phyloP scores from a whole-genome alignment of 1,284 basidiomycete species.

The Leccinum griseonigrum region DNA sequence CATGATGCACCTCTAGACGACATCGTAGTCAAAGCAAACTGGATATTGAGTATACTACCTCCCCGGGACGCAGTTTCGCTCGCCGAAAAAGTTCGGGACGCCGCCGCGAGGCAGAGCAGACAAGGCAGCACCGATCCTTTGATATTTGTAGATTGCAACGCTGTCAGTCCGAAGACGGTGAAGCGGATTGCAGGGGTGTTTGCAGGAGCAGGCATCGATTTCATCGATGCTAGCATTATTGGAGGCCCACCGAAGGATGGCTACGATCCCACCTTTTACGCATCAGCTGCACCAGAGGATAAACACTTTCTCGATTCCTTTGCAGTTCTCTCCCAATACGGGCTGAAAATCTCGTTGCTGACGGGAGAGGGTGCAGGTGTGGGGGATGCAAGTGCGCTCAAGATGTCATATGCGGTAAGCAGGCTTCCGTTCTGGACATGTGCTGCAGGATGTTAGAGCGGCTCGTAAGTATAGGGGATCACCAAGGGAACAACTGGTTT shows the following conservation, averaged over 20 bases:
- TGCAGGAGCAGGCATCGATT: slow-evolving; percentile 37
- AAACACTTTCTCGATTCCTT: slow-evolving; percentile 42
- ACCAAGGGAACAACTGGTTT: slow-evolving; percentile 54
- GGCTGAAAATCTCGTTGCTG: slow-evolving; percentile 46
- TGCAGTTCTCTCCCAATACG: slow-evolving; percentile 39
- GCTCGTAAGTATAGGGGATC: slow-evolving; percentile 42
- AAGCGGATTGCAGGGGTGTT: slow-evolving; percentile 49
- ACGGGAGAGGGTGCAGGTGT: slow-evolving; percentile 47
- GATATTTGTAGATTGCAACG: slow-evolving; percentile 60
- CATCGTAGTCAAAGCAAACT: slow-evolving; percentile 42
- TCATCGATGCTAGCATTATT: slow-evolving; percentile 60
- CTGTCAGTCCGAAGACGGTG: slow-evolving; percentile 51
- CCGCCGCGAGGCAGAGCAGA: slow-evolving; percentile 9
- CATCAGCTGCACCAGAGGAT: slow-evolving; percentile 41
- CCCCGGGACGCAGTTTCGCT: slow-evolving; percentile 52
- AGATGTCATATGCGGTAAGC: slow-evolving; percentile 63
- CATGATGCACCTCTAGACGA: slow-evolving; percentile 44
- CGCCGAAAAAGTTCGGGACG: slow-evolving; percentile 42
- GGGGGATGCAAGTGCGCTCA: slow-evolving; percentile 59
- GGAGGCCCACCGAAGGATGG: slow-evolving; percentile 49
- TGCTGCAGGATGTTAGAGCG: background rate
- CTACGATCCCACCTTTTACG: slow-evolving; percentile 57
- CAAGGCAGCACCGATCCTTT: slow-evolving; percentile 16
- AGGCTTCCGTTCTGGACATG: slow-evolving; percentile 1
- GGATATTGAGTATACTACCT: slow-evolving; percentile 57